phyloP scores from a whole-genome alignment of 345 rosid genomes.

The Boechera stricta region DNA sequence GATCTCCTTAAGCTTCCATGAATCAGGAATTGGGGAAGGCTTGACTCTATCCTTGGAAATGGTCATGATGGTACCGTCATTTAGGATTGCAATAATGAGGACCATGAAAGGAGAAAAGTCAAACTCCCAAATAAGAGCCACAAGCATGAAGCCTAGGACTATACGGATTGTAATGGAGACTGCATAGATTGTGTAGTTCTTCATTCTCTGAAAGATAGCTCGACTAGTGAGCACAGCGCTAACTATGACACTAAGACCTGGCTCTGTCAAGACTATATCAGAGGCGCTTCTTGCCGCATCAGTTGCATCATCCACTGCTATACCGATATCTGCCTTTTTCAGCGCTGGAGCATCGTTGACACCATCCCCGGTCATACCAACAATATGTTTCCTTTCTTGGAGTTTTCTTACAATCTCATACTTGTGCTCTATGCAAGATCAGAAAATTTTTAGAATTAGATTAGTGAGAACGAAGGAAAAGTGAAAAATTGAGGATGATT shows the following conservation, averaged over 20 bases:
- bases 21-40: constrained; percentile 86
- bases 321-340: constrained; percentile 92
- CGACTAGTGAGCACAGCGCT: constrained; percentile 92
- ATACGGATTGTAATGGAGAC: constrained; percentile 91
- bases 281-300: constrained; percentile 95
- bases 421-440: constrained; percentile 74
- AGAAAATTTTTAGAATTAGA: background rate
- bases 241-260: constrained; percentile 89
- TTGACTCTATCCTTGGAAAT: constrained; percentile 93
- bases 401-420: constrained; percentile 89
- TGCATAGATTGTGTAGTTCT: constrained; percentile 92
- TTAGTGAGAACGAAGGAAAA: background rate
- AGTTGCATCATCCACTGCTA: constrained; percentile 94
- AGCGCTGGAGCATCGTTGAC: constrained; percentile 96
- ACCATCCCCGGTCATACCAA: constrained; percentile 98
- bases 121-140: constrained; percentile 69
- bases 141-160: constrained; percentile 83
- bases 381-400: constrained; percentile 84
- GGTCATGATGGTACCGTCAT: constrained; percentile 92
- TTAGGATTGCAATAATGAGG: constrained; percentile 80
- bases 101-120: constrained; percentile 92
- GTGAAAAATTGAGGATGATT: background rate
- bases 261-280: constrained; percentile 89
- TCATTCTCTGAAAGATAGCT: constrained; percentile 95
- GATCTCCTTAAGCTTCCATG: constrained; percentile 91